phyloP scores from a whole-genome alignment of 352 stramenopile genomes.

The Lagenidium sp. region DNA sequence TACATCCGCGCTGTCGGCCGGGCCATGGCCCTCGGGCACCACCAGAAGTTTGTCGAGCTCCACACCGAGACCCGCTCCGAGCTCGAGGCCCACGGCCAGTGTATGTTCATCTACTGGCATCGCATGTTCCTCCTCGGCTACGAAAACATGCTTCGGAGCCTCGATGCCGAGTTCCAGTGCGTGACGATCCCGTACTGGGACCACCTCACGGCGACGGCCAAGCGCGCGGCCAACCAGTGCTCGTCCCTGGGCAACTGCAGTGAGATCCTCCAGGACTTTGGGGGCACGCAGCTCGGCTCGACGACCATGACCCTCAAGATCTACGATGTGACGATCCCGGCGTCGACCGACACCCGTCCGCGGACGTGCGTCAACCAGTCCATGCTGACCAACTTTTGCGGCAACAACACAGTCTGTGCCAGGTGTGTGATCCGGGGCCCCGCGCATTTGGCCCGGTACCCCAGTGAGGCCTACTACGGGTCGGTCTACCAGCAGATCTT shows the following conservation, averaged over 20 bases:
- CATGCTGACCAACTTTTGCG: slow-evolving; percentile 8
- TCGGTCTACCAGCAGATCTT: slow-evolving; percentile 20
- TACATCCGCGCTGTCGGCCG: slow-evolving; percentile 13
- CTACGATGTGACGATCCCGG: slow-evolving; percentile 2
- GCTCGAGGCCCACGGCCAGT: slow-evolving; percentile 12
- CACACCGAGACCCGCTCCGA: slow-evolving; percentile 12
- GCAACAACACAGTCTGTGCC: slow-evolving; percentile 10
- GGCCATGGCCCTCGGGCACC: slow-evolving; percentile 14
- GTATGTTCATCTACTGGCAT: slow-evolving; percentile 25
- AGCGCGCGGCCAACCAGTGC: slow-evolving; percentile 1
- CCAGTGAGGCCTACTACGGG: slow-evolving; percentile 4
- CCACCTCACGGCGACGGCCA: slow-evolving; percentile 7
- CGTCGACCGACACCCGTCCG: background rate
- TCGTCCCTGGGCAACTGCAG: slow-evolving; percentile 13
- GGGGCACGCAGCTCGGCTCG: slow-evolving; percentile 4
- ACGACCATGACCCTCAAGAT: slow-evolving; percentile 2
- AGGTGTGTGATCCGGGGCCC: slow-evolving; percentile 8
- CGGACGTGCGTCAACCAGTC: slow-evolving; percentile 9
- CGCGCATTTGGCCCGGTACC: background rate
- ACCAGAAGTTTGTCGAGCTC: slow-evolving; percentile 23
- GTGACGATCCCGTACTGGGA: slow-evolving; percentile 19
- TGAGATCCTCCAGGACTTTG: slow-evolving; percentile 14
- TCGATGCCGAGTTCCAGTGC: slow-evolving; percentile 10
- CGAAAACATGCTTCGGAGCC: slow-evolving; percentile 19
- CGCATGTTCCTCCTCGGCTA: slow-evolving; percentile 14